Conservation (phyloP, 2,329 filamentous ascomycete species). For the Botrytis paeoniae region DNA sequence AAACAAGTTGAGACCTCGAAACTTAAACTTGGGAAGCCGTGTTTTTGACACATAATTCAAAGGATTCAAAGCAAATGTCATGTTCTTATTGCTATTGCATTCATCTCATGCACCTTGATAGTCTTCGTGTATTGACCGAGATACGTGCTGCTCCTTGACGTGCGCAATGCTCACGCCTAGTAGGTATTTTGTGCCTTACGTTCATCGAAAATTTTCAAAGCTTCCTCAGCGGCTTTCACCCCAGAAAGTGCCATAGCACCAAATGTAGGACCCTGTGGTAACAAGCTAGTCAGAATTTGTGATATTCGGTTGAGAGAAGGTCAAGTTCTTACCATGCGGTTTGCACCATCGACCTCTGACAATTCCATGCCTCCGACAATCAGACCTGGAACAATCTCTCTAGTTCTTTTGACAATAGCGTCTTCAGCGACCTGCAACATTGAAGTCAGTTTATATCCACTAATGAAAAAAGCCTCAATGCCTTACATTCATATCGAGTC, state of each 20-base stretch:
- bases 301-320: not conserved
- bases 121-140: not conserved
- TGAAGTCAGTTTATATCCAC: not conserved
- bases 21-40: not conserved
- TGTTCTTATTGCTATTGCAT: not conserved
- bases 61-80: not conserved
- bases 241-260: constrained; percentile 85
- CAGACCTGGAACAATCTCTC: constrained; percentile 81
- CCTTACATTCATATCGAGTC: constrained; percentile 77
- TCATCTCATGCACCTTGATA: not conserved
- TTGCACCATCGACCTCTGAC: constrained; percentile 84
- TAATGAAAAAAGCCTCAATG: not conserved
- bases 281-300: not conserved
- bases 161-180: constrained; percentile 8
- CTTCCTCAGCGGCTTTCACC: constrained; percentile 89
- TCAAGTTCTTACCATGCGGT: constrained; percentile 67
- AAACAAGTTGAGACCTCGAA: not conserved
- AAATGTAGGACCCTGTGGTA: constrained; percentile 62
- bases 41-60: not conserved
- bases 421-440: constrained; percentile 63
- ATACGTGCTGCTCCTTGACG: not conserved
- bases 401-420: constrained; percentile 87
- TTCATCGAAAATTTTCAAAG: constrained; percentile 70
- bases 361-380: constrained; percentile 96
- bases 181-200: constrained; percentile 72